Evolutionary conservation across 768 basidiomycete species (phyloP), one percentile per base, ranked within the genome.

Genomic region (Cystobasidium tubakii): DNA sequence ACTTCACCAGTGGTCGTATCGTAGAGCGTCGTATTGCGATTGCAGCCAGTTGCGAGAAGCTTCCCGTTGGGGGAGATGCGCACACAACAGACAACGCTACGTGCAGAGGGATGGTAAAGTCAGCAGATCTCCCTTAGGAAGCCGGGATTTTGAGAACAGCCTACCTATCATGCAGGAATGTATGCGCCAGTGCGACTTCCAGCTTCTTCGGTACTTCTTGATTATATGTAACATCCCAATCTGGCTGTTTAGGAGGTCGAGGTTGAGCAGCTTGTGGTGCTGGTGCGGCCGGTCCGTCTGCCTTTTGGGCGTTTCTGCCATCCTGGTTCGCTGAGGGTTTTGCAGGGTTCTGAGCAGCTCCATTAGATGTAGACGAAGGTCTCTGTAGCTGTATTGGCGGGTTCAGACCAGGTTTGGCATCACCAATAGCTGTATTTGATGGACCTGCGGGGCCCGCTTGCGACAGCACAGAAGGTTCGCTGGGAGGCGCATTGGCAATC

Each of bases 21-120:
- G 80, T 90, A 97, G 72, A 98, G 93, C 81, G 96, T 93, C 23
- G 93, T 92, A 0, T 92, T 91, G 50, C 91, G 86, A 82, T 98
- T 98, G 82, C 94, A 98, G 15, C 95, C 95, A 2, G 95, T 97
- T 34, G 95, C 95, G 36, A 97, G 86, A 75, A 85, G 88, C 81
- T 90, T 92, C 31, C 94, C 92, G 81, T 98, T 93, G 17, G 91
- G 90, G 65, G 92, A 95, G 83, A 96, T 95, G 74, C 90, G 86
- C 31, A 96, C 92, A 79, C 93, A 96, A 78, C 94, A 91, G 10
- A 90, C 89, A 27, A 90, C 89, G 74, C 89, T 89, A 74, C 7
- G 29, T 3, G 33, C 4, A 42, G 65, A 50, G 25, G 27, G 29
- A 21, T 15, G 33, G 25, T 12, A 23, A 23, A 36, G 10, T 42